phyloP scores from a whole-genome alignment of 768 basidiomycete genomes.

The Xerocomus spinulosus region DNA sequence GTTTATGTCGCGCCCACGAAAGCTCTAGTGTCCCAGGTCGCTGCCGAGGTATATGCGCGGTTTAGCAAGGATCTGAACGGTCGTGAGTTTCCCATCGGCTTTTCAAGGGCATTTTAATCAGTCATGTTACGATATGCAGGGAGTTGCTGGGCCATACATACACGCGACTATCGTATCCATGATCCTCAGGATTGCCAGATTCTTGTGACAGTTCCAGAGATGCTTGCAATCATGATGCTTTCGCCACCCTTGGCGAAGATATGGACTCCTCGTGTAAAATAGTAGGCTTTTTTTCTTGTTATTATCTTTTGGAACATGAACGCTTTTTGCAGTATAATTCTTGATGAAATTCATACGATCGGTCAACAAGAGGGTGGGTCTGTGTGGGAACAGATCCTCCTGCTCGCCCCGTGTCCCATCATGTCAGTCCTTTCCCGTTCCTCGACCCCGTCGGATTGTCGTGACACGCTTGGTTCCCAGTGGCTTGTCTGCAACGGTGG shows the following conservation, averaged over 20 bases:
- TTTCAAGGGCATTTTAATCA: too few species aligned
- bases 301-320: neutral
- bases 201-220: conserved; percentile 68
- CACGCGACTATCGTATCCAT: conserved; percentile 58
- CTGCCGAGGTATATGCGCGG: conserved; percentile 69
- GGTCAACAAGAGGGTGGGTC: conserved; percentile 66
- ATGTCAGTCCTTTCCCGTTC: conserved; percentile 43
- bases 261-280: conserved; percentile 62
- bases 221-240: conserved; percentile 63
- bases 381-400: conserved; percentile 71
- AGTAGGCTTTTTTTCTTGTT: conserved; percentile 34
- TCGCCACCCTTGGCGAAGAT: conserved; percentile 56
- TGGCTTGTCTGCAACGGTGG: conserved; percentile 70
- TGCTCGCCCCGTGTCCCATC: conserved; percentile 66
- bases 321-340: conserved; percentile 48
- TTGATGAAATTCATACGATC: conserved; percentile 56
- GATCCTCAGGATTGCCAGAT: conserved; percentile 68
- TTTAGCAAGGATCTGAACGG: conserved; percentile 53
- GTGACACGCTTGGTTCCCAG: conserved; percentile 27
- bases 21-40: conserved; percentile 66
- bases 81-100: conserved; percentile 38
- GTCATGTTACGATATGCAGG: conserved; percentile 30
- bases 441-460: neutral
- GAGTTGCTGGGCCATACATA: conserved; percentile 62
- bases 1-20: conserved; percentile 77